Conservation (phyloP, 2,329 filamentous ascomycete species). For the Berkeleyomyces basicola region DNA sequence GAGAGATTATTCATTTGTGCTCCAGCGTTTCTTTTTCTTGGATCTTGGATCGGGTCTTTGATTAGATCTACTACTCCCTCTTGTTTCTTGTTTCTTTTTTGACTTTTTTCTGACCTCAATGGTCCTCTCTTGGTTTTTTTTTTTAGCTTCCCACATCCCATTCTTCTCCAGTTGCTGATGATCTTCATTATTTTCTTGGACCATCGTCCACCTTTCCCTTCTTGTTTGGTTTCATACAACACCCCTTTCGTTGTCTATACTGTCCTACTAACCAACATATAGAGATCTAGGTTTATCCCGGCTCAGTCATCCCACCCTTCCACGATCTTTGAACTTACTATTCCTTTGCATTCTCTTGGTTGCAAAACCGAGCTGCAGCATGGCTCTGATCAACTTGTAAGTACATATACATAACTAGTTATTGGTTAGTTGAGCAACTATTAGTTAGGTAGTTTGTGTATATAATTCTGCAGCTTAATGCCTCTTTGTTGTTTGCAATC, state of each 20-base stretch:
- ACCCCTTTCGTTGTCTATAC: not conserved
- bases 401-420: not conserved
- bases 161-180: not conserved
- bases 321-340: not conserved
- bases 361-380: not conserved
- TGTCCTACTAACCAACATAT: not conserved
- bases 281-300: not conserved
- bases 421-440: too few relatives aligned
- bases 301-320: not conserved
- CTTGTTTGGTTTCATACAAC: not conserved
- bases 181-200: not conserved
- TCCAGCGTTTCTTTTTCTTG: not conserved
- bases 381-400: not conserved
- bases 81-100: not conserved
- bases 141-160: not conserved
- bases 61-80: not conserved
- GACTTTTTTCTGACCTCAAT: not conserved
- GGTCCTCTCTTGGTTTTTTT: not conserved
- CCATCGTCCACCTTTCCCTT: not conserved
- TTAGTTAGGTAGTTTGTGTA: too few relatives aligned
- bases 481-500: too few relatives aligned
- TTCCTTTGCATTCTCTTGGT: not conserved
- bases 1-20: not conserved
- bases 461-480: too few relatives aligned
- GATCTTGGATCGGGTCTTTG: not conserved